Percentiles rank a stretch among this genome's conserved stretches.
Evolutionary conservation across 179 eudicot species (phyloP).

Genomic region (Silene vulgaris): DNA sequence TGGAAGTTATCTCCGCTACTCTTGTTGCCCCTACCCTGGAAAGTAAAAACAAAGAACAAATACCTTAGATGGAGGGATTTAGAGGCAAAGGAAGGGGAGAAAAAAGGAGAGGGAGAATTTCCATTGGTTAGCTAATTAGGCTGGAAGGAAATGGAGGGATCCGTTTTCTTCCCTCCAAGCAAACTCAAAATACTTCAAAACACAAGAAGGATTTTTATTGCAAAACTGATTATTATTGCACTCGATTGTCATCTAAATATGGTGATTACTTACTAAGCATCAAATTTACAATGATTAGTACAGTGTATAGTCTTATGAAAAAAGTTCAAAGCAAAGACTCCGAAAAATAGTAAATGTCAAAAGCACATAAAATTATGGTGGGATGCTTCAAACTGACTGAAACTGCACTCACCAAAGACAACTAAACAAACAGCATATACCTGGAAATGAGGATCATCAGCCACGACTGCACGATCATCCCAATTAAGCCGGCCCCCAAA

Average conservation of each 20-base stretch:
- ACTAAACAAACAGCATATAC: conserved; percentile 34
- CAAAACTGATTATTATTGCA: too few relatives aligned
- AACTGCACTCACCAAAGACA: not conserved
- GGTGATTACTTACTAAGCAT: too few relatives aligned
- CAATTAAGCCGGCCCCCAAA: conserved; percentile 96
- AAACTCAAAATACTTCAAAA: not conserved
- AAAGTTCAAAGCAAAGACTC: not conserved
- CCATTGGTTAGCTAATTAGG: too few relatives aligned
- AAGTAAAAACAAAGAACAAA: conserved; percentile 32
- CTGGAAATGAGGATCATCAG: conserved; percentile 99
- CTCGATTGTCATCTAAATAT: too few relatives aligned
- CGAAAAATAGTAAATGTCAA: not conserved
- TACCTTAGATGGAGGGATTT: not conserved
- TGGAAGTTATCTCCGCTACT: conserved; percentile 98
- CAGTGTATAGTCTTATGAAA: not conserved
- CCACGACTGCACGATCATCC: conserved; percentile 98
- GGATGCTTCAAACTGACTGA: not conserved
- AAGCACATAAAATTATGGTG: not conserved
- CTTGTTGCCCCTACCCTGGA: conserved; percentile 93
- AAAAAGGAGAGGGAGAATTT: not conserved
- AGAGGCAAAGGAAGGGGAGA: not conserved
- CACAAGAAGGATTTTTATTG: not conserved
- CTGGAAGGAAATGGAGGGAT: too few relatives aligned
- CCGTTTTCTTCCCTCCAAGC: not conserved
- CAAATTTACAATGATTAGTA: not conserved